Percentiles rank a stretch among this genome's conserved stretches.
phyloP scores from a whole-genome alignment of 2,329 filamentous ascomycete genomes.

The Remersonia thermophila region DNA sequence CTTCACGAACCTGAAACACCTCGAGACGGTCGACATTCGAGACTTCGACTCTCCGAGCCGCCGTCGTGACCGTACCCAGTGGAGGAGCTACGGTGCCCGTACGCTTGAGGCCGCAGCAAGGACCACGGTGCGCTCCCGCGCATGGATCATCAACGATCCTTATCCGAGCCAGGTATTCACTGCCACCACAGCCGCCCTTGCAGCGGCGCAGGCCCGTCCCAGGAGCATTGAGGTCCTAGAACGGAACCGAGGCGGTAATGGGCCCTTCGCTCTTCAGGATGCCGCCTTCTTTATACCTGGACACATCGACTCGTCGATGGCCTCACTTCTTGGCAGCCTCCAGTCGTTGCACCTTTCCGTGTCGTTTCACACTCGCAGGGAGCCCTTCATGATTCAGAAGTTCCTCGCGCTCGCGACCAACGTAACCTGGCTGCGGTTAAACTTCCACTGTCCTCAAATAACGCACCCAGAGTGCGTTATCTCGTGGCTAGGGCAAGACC shows the following conservation, averaged over 20 bases:
- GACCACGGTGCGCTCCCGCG: too few species aligned
- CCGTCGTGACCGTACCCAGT: constrained; percentile 35
- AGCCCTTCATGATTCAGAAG: constrained; percentile 8
- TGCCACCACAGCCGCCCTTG: constrained; percentile 31
- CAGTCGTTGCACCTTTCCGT: constrained; percentile 31
- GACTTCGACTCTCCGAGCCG: constrained; percentile 42
- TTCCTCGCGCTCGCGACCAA: constrained; percentile 31
- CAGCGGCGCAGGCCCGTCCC: constrained; percentile 25
- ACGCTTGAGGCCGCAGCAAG: too few species aligned
- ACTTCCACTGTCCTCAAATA: too few species aligned
- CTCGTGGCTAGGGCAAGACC: too few species aligned
- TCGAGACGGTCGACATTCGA: constrained; percentile 45
- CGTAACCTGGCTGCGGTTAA: constrained; percentile 41
- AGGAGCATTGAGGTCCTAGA: constrained; percentile 36
- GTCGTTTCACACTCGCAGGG: background rate
- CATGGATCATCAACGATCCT: too few species aligned
- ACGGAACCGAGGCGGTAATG: background rate
- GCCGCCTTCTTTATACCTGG: constrained; percentile 34
- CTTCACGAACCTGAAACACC: constrained; percentile 39
- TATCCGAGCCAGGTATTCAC: constrained; percentile 27
- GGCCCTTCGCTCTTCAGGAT: constrained; percentile 22
- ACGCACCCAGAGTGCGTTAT: too few species aligned
- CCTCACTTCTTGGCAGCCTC: constrained; percentile 32
- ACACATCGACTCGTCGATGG: constrained; percentile 25
- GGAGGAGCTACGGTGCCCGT: constrained; percentile 43